A percentile compares a stretch with the other conserved stretches of the same genome.
Evolutionary conservation across 805 yeast genomes (phyloP).

Genomic region (Helenozyma rhizophorensis): DNA sequence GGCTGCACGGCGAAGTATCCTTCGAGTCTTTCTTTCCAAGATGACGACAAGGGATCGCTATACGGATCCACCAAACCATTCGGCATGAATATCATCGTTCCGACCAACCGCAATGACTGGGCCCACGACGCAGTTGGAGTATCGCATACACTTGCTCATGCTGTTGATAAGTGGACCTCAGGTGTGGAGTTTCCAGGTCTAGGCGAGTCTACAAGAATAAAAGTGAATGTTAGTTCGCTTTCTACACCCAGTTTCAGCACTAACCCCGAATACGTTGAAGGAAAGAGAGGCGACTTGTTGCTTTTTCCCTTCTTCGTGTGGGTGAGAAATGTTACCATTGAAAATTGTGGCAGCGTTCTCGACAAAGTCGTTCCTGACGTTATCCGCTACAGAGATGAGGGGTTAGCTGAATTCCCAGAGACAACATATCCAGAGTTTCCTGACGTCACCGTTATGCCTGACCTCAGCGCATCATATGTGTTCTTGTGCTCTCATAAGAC

Average conservation of each 20-base stretch:
- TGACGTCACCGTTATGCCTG: slow-evolving; percentile 28
- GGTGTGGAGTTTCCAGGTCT: slow-evolving; percentile 16
- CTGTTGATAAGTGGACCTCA: slow-evolving; percentile 35
- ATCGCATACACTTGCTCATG: slow-evolving; percentile 41
- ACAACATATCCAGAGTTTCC: slow-evolving; percentile 15
- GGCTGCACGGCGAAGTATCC: slow-evolving; percentile 55
- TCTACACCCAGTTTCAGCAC: slow-evolving; percentile 42
- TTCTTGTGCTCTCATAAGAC: slow-evolving; percentile 86
- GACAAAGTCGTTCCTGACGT: slow-evolving; percentile 41
- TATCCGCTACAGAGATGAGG: slow-evolving; percentile 18
- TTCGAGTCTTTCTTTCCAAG: slow-evolving; percentile 39
- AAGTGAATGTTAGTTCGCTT: slow-evolving; percentile 53
- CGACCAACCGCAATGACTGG: slow-evolving; percentile 89
- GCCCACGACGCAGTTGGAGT: slow-evolving; percentile 59
- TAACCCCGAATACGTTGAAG: slow-evolving; percentile 37
- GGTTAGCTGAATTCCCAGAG: slow-evolving; percentile 6
- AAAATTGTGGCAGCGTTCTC: slow-evolving; percentile 43
- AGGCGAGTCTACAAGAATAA: slow-evolving; percentile 29
- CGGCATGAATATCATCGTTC: slow-evolving; percentile 68
- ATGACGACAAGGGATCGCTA: slow-evolving; percentile 39
- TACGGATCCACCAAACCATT: slow-evolving; percentile 72
- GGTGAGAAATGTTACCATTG: slow-evolving; percentile 47
- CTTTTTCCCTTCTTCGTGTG: slow-evolving; percentile 73
- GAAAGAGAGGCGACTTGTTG: slow-evolving; percentile 53
- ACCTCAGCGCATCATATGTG: slow-evolving; percentile 42